phyloP scores from a whole-genome alignment of 2,329 filamentous ascomycete species.

The Septoria linicola region DNA sequence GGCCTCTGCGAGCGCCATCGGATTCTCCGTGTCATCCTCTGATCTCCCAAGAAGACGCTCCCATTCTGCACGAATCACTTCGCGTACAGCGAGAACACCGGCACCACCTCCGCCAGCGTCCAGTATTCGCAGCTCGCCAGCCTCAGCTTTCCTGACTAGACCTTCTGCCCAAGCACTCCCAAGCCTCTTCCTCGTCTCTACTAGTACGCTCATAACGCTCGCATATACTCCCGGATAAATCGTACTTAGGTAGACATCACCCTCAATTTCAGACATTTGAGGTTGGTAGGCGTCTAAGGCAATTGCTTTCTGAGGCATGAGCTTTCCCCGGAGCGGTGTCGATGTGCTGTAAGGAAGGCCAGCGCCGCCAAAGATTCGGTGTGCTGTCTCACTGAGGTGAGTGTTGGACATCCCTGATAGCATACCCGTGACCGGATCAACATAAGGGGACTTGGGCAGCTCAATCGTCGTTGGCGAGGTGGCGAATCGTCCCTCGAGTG shows the following conservation, averaged over 20 bases:
- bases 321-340: slow-evolving; percentile 60
- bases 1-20: slow-evolving; percentile 33
- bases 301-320: slow-evolving; percentile 63
- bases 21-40: slow-evolving; percentile 16
- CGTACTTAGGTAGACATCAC: slow-evolving; percentile 68
- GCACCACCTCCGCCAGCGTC: slow-evolving; percentile 75
- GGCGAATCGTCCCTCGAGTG: slow-evolving; percentile 69
- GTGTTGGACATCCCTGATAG: slow-evolving; percentile 63
- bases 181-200: slow-evolving; percentile 71
- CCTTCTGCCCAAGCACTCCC: slow-evolving; percentile 69
- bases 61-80: slow-evolving; percentile 80
- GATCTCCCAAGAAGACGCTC: slow-evolving; percentile 55
- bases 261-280: slow-evolving; percentile 72
- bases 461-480: slow-evolving; percentile 71
- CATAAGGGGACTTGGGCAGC: slow-evolving; percentile 69
- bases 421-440: slow-evolving; percentile 67
- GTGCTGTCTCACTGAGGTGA: slow-evolving; percentile 72
- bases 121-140: slow-evolving; percentile 64
- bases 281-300: slow-evolving; percentile 62
- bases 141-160: slow-evolving; percentile 54
- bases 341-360: slow-evolving; percentile 74
- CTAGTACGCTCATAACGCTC: slow-evolving; percentile 63
- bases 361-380: slow-evolving; percentile 71
- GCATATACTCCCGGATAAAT: slow-evolving; percentile 71
- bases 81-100: slow-evolving; percentile 71